These are phyloP conservation scores for Harringtonia aguacate DNA, from an alignment of 2,329 filamentous ascomycete species.

Conservation along the genomic window DNA sequence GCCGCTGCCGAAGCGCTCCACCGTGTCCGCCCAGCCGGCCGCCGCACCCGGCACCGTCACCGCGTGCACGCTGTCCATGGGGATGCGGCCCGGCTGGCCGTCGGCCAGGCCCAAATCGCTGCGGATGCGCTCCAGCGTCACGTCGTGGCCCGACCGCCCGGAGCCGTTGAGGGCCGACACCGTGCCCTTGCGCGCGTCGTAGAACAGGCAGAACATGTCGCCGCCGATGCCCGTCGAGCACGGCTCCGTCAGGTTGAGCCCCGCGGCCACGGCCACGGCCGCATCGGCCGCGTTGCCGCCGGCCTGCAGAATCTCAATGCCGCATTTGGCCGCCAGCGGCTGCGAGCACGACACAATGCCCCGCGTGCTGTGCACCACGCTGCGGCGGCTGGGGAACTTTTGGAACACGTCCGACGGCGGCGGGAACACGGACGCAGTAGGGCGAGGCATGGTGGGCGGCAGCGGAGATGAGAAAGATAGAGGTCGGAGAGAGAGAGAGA, in stretches of 20 bases:
- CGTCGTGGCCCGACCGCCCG: constrained; percentile 64
- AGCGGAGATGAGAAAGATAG: not conserved
- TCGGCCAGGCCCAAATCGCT: constrained; percentile 55
- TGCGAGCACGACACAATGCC: constrained; percentile 88
- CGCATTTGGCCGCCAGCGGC: constrained; percentile 79
- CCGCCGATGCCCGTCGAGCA: constrained; percentile 90
- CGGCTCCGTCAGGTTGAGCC: constrained; percentile 87
- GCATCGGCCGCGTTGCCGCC: constrained; percentile 95
- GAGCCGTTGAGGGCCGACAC: constrained; percentile 87
- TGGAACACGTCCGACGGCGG: constrained; percentile 39
- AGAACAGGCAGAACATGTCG: constrained; percentile 94
- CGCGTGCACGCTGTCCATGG: constrained; percentile 64
- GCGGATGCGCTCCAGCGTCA: constrained; percentile 59
- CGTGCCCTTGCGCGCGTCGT: constrained; percentile 70
- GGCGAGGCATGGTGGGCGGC: constrained; percentile 31
- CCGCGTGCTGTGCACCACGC: constrained; percentile 85
- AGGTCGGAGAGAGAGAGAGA: not conserved
- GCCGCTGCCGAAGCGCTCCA: constrained; percentile 82
- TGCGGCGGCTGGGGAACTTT: constrained; percentile 61
- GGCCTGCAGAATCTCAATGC: constrained; percentile 70
- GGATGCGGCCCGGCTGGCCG: constrained; percentile 32
- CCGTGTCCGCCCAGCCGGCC: constrained; percentile 84
- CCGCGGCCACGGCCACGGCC: constrained; percentile 89
- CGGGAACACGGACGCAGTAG: constrained; percentile 35
- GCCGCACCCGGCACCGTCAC: constrained; percentile 85